phyloP scores from a whole-genome alignment of 2,329 filamentous ascomycete species.

The Rutstroemia sp. region DNA sequence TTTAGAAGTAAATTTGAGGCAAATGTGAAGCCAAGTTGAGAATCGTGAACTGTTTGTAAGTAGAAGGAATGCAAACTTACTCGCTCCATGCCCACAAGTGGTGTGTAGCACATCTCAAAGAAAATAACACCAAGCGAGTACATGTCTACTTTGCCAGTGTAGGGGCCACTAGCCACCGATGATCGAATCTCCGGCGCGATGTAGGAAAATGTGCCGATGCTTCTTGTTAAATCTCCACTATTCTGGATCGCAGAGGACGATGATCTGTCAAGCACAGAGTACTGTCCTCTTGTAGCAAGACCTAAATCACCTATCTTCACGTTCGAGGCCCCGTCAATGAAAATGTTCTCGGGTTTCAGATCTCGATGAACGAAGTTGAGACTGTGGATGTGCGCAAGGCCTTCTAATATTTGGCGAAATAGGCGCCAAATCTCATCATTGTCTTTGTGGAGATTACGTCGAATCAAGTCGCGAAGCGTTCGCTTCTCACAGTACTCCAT shows the following conservation, averaged over 20 bases:
- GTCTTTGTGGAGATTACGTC: conserved; percentile 65
- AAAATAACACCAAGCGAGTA: conserved; percentile 96
- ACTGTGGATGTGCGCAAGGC: conserved; percentile 80
- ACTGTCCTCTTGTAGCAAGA: conserved; percentile 81
- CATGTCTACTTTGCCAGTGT: conserved; percentile 97
- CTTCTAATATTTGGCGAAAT: conserved; percentile 86
- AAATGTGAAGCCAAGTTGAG: too few species aligned
- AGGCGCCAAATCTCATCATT: conserved; percentile 79
- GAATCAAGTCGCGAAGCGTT: conserved; percentile 83
- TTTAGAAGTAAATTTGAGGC: too few species aligned
- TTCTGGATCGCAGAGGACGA: conserved; percentile 18
- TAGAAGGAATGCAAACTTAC: conserved; percentile 20
- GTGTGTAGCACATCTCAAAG: conserved; percentile 87
- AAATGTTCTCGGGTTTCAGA: conserved; percentile 94
- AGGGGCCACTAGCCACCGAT: conserved; percentile 59
- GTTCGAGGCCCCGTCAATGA: conserved; percentile 84
- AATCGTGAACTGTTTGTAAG: too few species aligned
- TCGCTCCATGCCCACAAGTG: conserved; percentile 53
- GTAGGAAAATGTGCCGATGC: conserved; percentile 76
- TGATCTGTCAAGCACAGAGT: conserved; percentile 49
- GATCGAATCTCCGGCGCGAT: conserved; percentile 87
- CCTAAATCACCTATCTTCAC: conserved; percentile 97
- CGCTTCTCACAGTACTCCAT: conserved; percentile 96
- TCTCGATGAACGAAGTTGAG: conserved; percentile 92
- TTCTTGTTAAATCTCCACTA: conserved; percentile 58